Conservation (phyloP, 257 asterid genomes). For the Solanum sitiens region DNA sequence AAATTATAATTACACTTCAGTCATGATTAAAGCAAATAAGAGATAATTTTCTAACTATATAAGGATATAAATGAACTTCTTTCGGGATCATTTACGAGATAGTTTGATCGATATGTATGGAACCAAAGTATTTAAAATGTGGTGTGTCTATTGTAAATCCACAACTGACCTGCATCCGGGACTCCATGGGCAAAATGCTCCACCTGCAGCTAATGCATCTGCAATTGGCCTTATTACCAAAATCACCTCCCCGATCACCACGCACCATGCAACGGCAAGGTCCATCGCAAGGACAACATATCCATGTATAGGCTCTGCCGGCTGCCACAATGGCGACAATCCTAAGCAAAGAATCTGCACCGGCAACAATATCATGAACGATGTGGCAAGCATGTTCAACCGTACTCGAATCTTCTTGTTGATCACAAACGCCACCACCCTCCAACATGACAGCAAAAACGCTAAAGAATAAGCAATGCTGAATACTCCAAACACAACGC, state of each 20-base stretch:
- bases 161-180: slow-evolving; percentile 1
- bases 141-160: background rate
- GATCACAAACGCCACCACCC: slow-evolving; percentile 48
- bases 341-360: slow-evolving; percentile 46
- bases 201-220: slow-evolving; percentile 46
- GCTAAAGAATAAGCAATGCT: slow-evolving; percentile 32
- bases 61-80: background rate
- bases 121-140: background rate
- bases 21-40: background rate
- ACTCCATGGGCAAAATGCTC: slow-evolving; percentile 2
- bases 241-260: slow-evolving; percentile 45
- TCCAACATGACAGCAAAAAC: slow-evolving; percentile 56
- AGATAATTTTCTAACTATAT: background rate
- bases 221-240: slow-evolving; percentile 58
- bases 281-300: slow-evolving; percentile 34
- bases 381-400: slow-evolving; percentile 31
- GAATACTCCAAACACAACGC: slow-evolving; percentile 40
- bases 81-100: background rate
- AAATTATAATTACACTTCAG: background rate
- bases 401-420: slow-evolving; percentile 54
- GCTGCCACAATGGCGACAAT: slow-evolving; percentile 40
- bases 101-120: background rate
- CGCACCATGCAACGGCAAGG: slow-evolving; percentile 28
- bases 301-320: slow-evolving; percentile 27
- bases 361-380: slow-evolving; percentile 53